Evolutionary conservation across 257 asterid species (phyloP), one percentile per base, ranked within the genome.

Genomic region (Phtheirospermum japonicum): DNA sequence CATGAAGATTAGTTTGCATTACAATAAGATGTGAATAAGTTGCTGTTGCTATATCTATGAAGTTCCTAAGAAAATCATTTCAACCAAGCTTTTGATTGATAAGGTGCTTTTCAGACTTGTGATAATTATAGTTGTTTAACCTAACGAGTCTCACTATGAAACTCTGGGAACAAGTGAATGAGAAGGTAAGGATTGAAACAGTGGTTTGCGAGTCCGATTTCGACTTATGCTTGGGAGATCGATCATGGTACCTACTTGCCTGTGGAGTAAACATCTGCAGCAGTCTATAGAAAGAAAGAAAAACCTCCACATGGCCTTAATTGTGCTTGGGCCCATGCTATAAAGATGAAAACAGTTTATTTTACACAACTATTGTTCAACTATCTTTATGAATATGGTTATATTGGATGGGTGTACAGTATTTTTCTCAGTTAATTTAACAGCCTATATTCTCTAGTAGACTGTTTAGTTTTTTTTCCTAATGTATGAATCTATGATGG

Each of bases 11-110:
- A 6, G 33, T 57, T 57, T 30, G 26, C 45, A 14, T 48, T 6
- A 18, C 39, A 30, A 16, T 17, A 12, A 9, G 4, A 4, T n/a
- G 42, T 13, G 19, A 34, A 32, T 16, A 17, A n/a, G 46, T 6
- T 30, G 4, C 8, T 6, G 33, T 59, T 39, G 64, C 9, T 18
- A 17, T 34, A 16, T 16, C 14, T 34, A 26, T 36, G 63, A 55
- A 34, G 5, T 17, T n/a, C 11, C 20, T 33, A 8, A 58, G 11
- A 59, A 37, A 59, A 59, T 23, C 36, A 59, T 59, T 16, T 19
- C 19, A 19, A 18, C 62, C 46, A 57, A 34, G 43, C 13, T 32
- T 57, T 57, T 57, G 62, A 57, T 33, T 7, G 43, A 31, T 57
- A 8, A 17, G 26, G 48, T 34, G 17, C 23, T 23, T 17, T 57